Base-by-base conservation (phyloP, 176 grass and related monocot species). In the Avena eriantha region DNA sequence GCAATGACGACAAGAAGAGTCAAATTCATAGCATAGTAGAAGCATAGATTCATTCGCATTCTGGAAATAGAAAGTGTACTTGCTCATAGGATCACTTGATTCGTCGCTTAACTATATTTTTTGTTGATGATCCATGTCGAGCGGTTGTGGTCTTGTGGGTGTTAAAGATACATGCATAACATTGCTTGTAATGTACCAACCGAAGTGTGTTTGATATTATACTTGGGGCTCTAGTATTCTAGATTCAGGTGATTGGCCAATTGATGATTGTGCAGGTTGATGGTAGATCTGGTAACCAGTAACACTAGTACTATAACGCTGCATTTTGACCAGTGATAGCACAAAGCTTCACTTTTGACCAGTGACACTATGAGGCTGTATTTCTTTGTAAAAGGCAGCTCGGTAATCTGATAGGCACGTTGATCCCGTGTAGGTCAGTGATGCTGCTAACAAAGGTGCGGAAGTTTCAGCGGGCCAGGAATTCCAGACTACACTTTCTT, bases 401-500 rank as follows among this genome's bases (percentile, higher is more conserved):
- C 2, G 19, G 46, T 75, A 76, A 76, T 76, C 23, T 76, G 8
- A 15, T 76, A 33, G 3, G 3, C 26, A 53, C 16, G 45, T 76
- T 54, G 16, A 56, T 56, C 54, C 54, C 18, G 6, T 56, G 18
- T 56, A 56, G 54, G 54, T 56, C 17, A 2, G 2, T 56, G 54
- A 56, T 56, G 54, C 7, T 56, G 21, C 19, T 56, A 18, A 56
- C 7, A 6, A 56, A 56, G 54, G 18, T 7, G 0, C 18, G 17
- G 17, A 69, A 60, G 70, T 29, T 70, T 85, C 77, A 51, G 65
- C 0, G 0, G 65, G 18, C 3, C 58, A 84, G 16, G 82, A 87
- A 83, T 88, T 90, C 53, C 84, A 80, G 76, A 94, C 93, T 5
- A 92, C 76, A 77, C 87, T 98, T 50, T 87, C 83, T 4, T 98